phyloP scores from a whole-genome alignment of 139 green algal species.

The Closterium sp. region DNA sequence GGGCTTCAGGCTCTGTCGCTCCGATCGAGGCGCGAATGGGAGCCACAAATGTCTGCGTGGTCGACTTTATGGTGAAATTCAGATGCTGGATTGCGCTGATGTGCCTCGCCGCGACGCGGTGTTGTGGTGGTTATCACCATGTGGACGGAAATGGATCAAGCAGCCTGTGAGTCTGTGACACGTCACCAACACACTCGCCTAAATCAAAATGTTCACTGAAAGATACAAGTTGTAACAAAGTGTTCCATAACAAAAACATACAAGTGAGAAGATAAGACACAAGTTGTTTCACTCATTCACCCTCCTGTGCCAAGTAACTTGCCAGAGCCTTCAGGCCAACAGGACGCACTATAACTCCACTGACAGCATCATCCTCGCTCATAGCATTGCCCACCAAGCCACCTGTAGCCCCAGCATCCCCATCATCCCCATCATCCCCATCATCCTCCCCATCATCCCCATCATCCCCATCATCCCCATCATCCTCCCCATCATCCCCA shows the following conservation, averaged over 20 bases:
- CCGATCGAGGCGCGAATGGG: not conserved
- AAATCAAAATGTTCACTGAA: not conserved
- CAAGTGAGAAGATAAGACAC: no score
- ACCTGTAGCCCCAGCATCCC: no score
- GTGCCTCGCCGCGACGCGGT: not conserved
- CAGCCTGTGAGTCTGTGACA: not conserved
- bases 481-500: not conserved
- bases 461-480: no score
- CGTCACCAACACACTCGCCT: not conserved
- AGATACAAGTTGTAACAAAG: not conserved
- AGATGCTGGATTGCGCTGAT: not conserved
- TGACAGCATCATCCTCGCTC: not conserved
- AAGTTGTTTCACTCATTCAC: no score
- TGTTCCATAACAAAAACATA: no score
- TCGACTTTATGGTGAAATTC: not conserved
- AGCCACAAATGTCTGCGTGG: not conserved
- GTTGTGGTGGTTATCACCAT: no score
- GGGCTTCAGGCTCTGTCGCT: not conserved
- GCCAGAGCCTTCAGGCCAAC: not conserved
- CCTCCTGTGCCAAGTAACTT: not conserved
- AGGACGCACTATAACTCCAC: not conserved
- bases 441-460: no score
- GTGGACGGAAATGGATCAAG: not conserved
- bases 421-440: no score
- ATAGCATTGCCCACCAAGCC: no score